Conservation (phyloP, 345 rosid genomes). For the Salix arbutifolia region DNA sequence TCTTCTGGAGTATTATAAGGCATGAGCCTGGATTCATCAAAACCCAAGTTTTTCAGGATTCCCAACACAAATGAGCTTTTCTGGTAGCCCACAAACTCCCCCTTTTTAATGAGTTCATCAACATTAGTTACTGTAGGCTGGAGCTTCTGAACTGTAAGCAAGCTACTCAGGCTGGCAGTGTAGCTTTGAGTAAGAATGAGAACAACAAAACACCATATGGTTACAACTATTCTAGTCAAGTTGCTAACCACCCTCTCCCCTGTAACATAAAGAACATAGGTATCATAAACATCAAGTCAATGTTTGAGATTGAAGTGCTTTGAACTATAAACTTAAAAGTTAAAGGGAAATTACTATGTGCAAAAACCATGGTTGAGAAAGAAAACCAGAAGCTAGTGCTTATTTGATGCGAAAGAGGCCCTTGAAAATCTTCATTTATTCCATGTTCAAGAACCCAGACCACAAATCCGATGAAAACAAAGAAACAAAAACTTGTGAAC, state of each 20-base stretch:
- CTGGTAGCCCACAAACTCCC: constrained; percentile 38
- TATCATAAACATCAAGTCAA: not conserved
- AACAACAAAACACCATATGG: constrained; percentile 56
- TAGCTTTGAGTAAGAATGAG: constrained; percentile 63
- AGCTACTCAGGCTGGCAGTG: constrained; percentile 57
- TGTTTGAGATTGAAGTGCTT: no score
- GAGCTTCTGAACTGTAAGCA: constrained; percentile 45
- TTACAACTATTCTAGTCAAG: constrained; percentile 38
- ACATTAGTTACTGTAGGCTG: constrained; percentile 39
- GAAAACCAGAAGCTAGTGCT: constrained; percentile 74
- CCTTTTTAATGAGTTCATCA: constrained; percentile 27
- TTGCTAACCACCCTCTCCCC: constrained; percentile 60
- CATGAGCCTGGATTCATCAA: constrained; percentile 3
- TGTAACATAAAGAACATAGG: constrained; percentile 6
- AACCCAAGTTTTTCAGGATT: constrained; percentile 15
- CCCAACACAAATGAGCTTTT: constrained; percentile 32
- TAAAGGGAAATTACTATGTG: not conserved
- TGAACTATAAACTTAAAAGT: not conserved
- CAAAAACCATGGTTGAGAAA: constrained; percentile 28
- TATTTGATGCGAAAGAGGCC: constrained; percentile 43
- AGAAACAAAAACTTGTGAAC: constrained; percentile 49
- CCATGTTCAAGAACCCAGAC: constrained; percentile 73
- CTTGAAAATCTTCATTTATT: constrained; percentile 57
- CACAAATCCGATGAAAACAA: constrained; percentile 48
- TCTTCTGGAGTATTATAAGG: not conserved